Evolutionary conservation across 768 basidiomycete genomes (phyloP), one percentile per base, ranked within the genome.

Genomic region (Boletellus emodensis): DNA sequence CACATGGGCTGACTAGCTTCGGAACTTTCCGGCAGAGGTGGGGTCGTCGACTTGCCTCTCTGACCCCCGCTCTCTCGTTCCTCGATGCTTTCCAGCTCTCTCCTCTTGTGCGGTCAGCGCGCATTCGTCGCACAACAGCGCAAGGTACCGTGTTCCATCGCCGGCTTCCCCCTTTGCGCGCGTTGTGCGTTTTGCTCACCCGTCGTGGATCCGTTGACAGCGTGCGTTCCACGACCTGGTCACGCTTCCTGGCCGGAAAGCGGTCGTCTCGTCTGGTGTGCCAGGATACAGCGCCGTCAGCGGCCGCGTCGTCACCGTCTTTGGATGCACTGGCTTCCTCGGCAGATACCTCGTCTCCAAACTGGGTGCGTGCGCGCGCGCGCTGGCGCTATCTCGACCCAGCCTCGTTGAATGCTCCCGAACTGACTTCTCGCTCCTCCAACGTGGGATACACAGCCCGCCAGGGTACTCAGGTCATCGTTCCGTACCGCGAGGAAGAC

Each of bases 401-500:
- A 17, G 9, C 18, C n/a, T 28, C 28, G 10, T 3, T 3, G 4
- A 18, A 24, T 24, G 9, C 17, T 22, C 32, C 8, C 32, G 20
- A 41, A 39, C 48, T 51, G 26, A 50, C 49, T 14, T 30, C 8
- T 11, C 30, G 30, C 30, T 11, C 14, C 8, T 43, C 0, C 38
- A 36, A 43, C 22, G 33, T 41, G 30, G 30, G 7, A 30, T 63
- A 85, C 43, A 39, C 65, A 90, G 95, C 90, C 53, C 92, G 90
- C 72, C 75, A 82, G 65, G 95, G 95, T 15, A 93, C 91, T 6
- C 93, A 94, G 64, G 94, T 97, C 52, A 79, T 98, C 64, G 78
- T 96, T 44, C 95, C 95, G 7, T 97, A 95, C 74, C 83, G 96
- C 39, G 93, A 97, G 57, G 90, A 92, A 64, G 93, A 98, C 64